Percentiles rank a stretch among this genome's conserved stretches.
Conservation (phyloP, 1,284 basidiomycete genomes). For the Ustilago hordei region DNA sequence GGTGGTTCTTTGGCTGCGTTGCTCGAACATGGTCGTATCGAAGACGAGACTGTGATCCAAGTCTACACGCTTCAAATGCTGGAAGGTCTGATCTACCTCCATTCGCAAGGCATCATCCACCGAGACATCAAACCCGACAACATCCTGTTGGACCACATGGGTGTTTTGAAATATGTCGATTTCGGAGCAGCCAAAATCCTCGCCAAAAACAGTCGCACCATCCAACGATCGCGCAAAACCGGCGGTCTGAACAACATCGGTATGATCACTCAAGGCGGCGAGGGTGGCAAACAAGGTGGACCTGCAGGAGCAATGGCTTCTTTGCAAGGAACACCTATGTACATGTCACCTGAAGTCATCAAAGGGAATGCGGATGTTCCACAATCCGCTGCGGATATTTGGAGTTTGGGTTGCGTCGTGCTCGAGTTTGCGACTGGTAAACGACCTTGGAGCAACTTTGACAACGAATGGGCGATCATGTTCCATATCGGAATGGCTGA, state of each 20-base stretch:
- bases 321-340: constrained; percentile 96
- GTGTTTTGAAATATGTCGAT: constrained; percentile 97
- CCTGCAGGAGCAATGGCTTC: constrained; percentile 74
- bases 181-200: constrained; percentile 99
- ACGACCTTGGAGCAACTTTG: constrained; percentile 97
- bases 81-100: constrained; percentile 91
- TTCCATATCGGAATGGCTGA: constrained; percentile 98
- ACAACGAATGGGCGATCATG: constrained; percentile 99
- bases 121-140: constrained; percentile 99
- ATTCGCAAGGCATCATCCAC: constrained; percentile 91
- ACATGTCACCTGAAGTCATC: constrained; percentile 99
- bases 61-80: constrained; percentile 98
- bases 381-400: constrained; percentile 98
- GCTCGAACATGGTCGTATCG: constrained; percentile 92
- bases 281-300: constrained; percentile 70
- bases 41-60: constrained; percentile 95
- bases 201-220: constrained; percentile 86
- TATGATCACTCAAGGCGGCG: constrained; percentile 68
- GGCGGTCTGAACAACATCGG: constrained; percentile 48
- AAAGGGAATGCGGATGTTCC: constrained; percentile 78
- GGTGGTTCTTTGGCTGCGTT: constrained; percentile 91
- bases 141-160: constrained; percentile 91
- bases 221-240: constrained; percentile 56
- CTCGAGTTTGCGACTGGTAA: constrained; percentile 95
- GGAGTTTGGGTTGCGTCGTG: constrained; percentile 95